Evolutionary conservation across 192 early-diverging fungal genomes (phyloP), one percentile per base, ranked within the genome.

Genomic region (Phlyctochytrium planicorne): DNA sequence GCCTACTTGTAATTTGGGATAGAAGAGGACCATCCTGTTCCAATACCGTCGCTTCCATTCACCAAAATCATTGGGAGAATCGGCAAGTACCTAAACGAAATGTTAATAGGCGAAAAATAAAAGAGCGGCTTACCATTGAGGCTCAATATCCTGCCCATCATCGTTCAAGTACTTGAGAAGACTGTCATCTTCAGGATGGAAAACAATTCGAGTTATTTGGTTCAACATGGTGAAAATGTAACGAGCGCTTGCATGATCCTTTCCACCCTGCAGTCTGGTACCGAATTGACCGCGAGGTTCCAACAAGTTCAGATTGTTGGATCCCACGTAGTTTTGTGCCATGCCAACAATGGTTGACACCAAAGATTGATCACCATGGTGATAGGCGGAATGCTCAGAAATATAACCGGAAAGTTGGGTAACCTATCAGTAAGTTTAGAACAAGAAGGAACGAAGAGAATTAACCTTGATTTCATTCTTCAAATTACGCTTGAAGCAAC

Each of bases 171-270:
- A 93, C 4, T 82, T 84, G 31, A 99, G 75, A 33, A 99, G 75
- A 24, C 84, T 79, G 66, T 97, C 91, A 74, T 97, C 95, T 53
- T 87, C 78, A 50, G 86, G 82, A 69, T 89, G 87, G 77, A 87
- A 99, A 17, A 97, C 66, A 0, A 81, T 71, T 55, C 94, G 84
- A 0, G 95, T 78, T 16, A 99, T 83, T 52, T 83, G 77, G 3
- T 82, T 69, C 31, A 96, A 73, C 30, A 75, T 80, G 0, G 94
- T 96, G 71, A 89, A 91, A 65, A 99, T 93, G 80, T 99, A 99
- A 94, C 97, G 95, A 78, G 95, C 83, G 73, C 88, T 90, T n/a
- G 95, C 95, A 30, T 94, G 91, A 72, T 95, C 93, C 74, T 97
- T 95, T 34, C 94, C 94, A 55, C 97, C 93, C 29, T 88, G 81